phyloP scores from a whole-genome alignment of 352 stramenopile species.

The Halophytophthora batemanensis region DNA sequence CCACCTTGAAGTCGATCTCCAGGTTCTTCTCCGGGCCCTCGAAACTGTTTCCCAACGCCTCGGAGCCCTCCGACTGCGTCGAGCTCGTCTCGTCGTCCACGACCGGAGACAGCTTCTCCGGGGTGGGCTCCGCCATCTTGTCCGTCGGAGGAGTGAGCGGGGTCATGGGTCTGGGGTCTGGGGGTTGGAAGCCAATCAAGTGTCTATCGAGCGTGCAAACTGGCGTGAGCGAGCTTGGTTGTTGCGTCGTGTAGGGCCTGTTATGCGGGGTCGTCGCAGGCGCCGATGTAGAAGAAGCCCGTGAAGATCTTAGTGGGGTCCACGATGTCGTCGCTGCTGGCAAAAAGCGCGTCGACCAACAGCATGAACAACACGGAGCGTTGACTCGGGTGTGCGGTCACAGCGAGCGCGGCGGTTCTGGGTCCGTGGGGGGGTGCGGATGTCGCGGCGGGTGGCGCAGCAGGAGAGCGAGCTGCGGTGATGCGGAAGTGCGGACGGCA shows the following conservation, averaged over 20 bases:
- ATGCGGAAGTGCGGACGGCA: neutral
- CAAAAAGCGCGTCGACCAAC: slow-evolving; percentile 68
- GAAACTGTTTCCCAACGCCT: slow-evolving; percentile 85
- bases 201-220: neutral
- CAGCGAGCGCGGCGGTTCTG: slow-evolving; percentile 5
- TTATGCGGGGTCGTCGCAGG: slow-evolving; percentile 88
- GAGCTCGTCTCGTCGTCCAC: slow-evolving; percentile 68
- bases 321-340: slow-evolving; percentile 84
- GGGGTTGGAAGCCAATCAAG: slow-evolving; percentile 7
- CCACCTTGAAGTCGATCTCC: slow-evolving; percentile 91
- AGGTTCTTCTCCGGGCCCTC: slow-evolving; percentile 98
- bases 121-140: no score
- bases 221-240: slow-evolving; percentile 1
- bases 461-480: slow-evolving; percentile 1
- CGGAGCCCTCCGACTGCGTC: slow-evolving; percentile 65
- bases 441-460: slow-evolving; percentile 14
- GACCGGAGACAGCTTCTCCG: neutral
- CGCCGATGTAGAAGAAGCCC: slow-evolving; percentile 89
- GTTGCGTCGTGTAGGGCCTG: slow-evolving; percentile 20
- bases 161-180: slow-evolving; percentile 4
- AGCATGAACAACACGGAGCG: slow-evolving; percentile 68
- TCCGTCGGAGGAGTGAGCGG: slow-evolving; percentile 4
- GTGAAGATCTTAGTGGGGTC: slow-evolving; percentile 87
- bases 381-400: slow-evolving; percentile 20
- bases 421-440: slow-evolving; percentile 7